Base-by-base conservation (phyloP, 2,329 filamentous ascomycete genomes). In the Scorias spongiosa region DNA sequence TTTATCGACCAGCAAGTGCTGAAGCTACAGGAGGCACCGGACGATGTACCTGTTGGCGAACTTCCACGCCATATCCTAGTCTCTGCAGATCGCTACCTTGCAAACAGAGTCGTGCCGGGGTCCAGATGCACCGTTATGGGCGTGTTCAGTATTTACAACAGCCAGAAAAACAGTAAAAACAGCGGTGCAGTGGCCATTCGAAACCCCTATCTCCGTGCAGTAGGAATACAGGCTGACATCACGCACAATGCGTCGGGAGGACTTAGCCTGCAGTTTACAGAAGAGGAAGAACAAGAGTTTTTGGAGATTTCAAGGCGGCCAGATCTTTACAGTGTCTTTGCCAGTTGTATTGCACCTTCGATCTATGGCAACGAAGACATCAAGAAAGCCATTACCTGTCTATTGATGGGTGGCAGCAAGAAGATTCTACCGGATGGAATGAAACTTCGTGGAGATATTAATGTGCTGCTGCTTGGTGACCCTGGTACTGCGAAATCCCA, bases 1-100 rank as follows among this genome's bases (percentile, higher is more conserved):
- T 98, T 98, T 60, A 88, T 96, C 56, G 91, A 98, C 57, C 91
- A 98, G 64, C 91, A 98, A 63, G 85, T 98, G 47, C 82, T 98
- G 61, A 98, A 98, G 64, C 76, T 98, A 14, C 91, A 98, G 61
- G 91, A 98, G 65, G 91, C 89, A 0, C 91, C 91, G 1, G 91
- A 98, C 57, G 87, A 96, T 63, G 91, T 98, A 0, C 91, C 91
- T 0, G 91, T 98, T 1, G 91, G 91, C 67, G 91, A 98, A 65
- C 69, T 98, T 41, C 91, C 91, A 2, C 76, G 91, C 37, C 91
- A 98, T 56, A 93, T 98, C 39, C 75, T 96, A 48, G 84, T 98
- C 48, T 93, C 88, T 0, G 91, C 91, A n/a, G 91, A 98, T 59
- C 77, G 91, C 43, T 95, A 96, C 59, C 70, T 98, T 40, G 91